A percentile compares a stretch with the other conserved stretches of the same genome.
Conservation (phyloP, 2,329 filamentous ascomycete genomes). For the Aaosphaeria arxii region DNA sequence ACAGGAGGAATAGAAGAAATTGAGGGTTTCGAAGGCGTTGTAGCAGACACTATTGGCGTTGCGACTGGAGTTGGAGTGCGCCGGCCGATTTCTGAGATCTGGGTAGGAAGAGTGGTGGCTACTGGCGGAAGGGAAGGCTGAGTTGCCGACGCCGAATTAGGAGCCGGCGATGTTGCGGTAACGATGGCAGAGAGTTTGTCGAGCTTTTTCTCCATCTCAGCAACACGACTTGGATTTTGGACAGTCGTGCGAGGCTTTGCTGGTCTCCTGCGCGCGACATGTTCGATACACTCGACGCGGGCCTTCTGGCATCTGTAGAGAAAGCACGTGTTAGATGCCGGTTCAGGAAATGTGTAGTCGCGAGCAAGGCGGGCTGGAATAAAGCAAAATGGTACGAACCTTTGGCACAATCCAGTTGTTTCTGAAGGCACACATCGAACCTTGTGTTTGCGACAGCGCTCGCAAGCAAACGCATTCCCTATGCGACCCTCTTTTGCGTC, state of each 20-base stretch:
- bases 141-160: conserved; percentile 13
- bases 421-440: conserved; percentile 35
- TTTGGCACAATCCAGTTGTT: conserved; percentile 28
- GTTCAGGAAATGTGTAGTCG: conserved; percentile 7
- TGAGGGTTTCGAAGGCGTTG: not conserved
- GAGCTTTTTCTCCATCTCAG: conserved; percentile 33
- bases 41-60: conserved; percentile 11
- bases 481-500: conserved; percentile 34
- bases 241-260: conserved; percentile 26
- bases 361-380: not conserved
- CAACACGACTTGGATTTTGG: conserved; percentile 23
- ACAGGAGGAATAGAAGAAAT: no score
- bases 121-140: conserved; percentile 23
- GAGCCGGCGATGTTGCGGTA: conserved; percentile 23
- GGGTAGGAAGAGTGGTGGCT: conserved; percentile 18
- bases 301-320: conserved; percentile 34
- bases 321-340: conserved; percentile 27
- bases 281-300: conserved; percentile 34
- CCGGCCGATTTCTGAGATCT: conserved; percentile 16
- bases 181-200: conserved; percentile 30
- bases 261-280: conserved; percentile 34
- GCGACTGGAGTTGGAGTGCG: conserved; percentile 15
- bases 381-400: conserved; percentile 14
- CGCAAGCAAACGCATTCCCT: conserved; percentile 37
- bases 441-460: conserved; percentile 36